Evolutionary conservation across 306 rosid species (phyloP).

Genomic region (Quercus gilva): DNA sequence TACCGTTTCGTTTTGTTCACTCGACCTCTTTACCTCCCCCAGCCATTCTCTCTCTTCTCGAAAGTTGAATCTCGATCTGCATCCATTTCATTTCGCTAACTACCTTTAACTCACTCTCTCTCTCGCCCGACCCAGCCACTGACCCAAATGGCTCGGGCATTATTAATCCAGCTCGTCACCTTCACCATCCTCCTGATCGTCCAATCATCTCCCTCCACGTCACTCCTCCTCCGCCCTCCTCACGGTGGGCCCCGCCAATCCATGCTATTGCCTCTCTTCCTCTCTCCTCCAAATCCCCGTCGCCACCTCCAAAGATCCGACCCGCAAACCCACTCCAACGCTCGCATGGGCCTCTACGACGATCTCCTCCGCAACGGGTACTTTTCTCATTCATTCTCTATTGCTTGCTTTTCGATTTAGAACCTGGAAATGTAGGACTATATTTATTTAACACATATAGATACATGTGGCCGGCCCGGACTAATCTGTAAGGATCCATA

Average conservation of each 20-base stretch:
- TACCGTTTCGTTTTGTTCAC: neutral
- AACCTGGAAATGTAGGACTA: no score
- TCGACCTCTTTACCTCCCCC: neutral
- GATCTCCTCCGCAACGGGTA: constrained; percentile 92
- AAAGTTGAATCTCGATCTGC: constrained; percentile 13
- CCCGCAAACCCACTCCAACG: constrained; percentile 42
- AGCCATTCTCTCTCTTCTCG: constrained; percentile 5
- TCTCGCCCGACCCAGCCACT: constrained; percentile 15
- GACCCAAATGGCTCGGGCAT: constrained; percentile 29
- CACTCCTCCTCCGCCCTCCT: constrained; percentile 18
- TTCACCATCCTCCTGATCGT: constrained; percentile 8
- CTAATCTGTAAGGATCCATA: no score
- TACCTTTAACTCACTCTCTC: constrained; percentile 21
- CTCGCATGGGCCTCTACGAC: constrained; percentile 89
- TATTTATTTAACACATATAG: no score
- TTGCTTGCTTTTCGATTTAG: no score
- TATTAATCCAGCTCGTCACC: constrained; percentile 22
- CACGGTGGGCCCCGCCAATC: constrained; percentile 39
- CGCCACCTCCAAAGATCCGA: constrained; percentile 70
- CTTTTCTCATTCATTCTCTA: neutral
- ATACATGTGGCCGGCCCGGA: no score
- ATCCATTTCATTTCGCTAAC: neutral
- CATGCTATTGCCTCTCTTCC: constrained; percentile 74
- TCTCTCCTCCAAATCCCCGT: constrained; percentile 43
- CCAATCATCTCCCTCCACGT: constrained; percentile 7